Base-by-base conservation (phyloP, 108 stramenopile species). In the Parmales sp. region DNA sequence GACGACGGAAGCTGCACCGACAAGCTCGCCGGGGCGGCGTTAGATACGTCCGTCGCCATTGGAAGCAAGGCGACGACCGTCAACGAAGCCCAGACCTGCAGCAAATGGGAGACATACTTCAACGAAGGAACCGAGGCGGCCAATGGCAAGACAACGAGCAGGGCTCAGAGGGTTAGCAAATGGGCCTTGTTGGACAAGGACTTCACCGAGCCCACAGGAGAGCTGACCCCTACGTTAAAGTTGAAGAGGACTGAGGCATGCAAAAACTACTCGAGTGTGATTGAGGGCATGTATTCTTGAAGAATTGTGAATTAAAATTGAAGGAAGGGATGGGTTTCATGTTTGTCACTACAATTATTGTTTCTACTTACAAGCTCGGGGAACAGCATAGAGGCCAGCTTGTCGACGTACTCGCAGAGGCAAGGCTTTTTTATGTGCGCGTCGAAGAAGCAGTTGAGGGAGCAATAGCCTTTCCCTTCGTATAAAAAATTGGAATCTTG, bases 171-270 rank as follows among this genome's bases (percentile, higher is more conserved):
- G 28, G 79, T 90, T 22, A 72, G 70, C 36, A 88, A 88, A 70
- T 83, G 76, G 76, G 38, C 45, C 34, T 9, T 87, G 29, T 45
- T 90, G 19, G 70, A 77, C 36, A 51, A 64, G 25, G 83, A 83
- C 69, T 87, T 90, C 74, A 67, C 70, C 41, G 87, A 80, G 26
- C 46, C 76, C 25, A 79, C 76, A 20, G 87, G 87, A 9, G 87
- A 88, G 67, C 83, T 90, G 25, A 90, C 89, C 26, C 85, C 89
- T 16, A 90, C 89, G 22, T 44, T 90, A 65, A 90, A 90, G 72
- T 70, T 90, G 54, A 90, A 90, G 79, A 76, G 89, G n/a, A 60
- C 74, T 28, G 78, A 83, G 16, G 82, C 76, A 1, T 66, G 77
- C 11, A 76, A 85, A 37, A 90, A 88, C 65, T 85, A 84, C 76